Evolutionary conservation across 2,329 filamentous ascomycete genomes (phyloP).

Genomic region (Apiospora arundinis): DNA sequence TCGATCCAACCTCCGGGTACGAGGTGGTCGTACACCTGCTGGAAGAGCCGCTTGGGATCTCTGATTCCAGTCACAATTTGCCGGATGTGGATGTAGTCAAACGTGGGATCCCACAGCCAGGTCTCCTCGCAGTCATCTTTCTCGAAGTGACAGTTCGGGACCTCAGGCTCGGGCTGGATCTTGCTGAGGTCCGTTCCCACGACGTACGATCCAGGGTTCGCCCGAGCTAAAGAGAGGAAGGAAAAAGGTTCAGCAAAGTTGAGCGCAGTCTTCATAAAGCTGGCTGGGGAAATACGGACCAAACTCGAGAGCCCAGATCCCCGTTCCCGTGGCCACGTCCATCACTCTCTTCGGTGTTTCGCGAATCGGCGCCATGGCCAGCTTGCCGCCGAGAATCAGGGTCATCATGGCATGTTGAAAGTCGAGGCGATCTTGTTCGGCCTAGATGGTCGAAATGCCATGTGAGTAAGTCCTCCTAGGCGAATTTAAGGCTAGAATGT

Average conservation of each 20-base stretch:
- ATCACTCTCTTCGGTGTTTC: slow-evolving; percentile 19
- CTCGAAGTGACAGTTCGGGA: slow-evolving; percentile 12
- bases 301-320: slow-evolving; percentile 19
- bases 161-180: slow-evolving; percentile 18
- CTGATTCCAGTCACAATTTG: slow-evolving; percentile 19
- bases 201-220: slow-evolving; percentile 19
- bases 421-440: slow-evolving; percentile 24
- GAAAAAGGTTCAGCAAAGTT: background rate
- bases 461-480: background rate
- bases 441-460: background rate
- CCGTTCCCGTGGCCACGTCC: slow-evolving; percentile 22
- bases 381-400: background rate
- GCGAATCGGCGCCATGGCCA: slow-evolving; percentile 3
- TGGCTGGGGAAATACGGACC: background rate
- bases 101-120: slow-evolving; percentile 20
- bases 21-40: slow-evolving; percentile 18
- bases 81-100: slow-evolving; percentile 22
- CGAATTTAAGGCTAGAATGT: background rate
- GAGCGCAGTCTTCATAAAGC: too few species aligned
- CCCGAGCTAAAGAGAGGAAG: background rate
- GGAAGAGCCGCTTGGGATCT: slow-evolving; percentile 22
- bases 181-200: slow-evolving; percentile 23
- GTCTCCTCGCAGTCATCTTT: slow-evolving; percentile 23
- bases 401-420: slow-evolving; percentile 23
- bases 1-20: slow-evolving; percentile 22